Conservation (phyloP, 345 rosid genomes). For the Erodium maritimum region DNA sequence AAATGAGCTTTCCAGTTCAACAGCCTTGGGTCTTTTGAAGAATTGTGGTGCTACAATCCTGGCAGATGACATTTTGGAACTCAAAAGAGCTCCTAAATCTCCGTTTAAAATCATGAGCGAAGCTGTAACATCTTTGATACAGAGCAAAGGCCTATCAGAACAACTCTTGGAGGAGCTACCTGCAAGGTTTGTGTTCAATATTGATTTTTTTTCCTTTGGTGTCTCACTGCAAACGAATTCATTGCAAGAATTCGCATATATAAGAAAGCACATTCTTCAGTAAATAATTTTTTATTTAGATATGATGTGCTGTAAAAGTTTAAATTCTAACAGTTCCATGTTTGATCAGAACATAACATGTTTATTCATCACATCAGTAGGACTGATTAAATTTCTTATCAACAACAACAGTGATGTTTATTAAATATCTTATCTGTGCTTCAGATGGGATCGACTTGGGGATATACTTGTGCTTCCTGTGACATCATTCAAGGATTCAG, state of each 20-base stretch:
- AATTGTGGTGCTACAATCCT: slow-evolving; percentile 45
- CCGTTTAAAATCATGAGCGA: slow-evolving; percentile 53
- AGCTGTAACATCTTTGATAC: slow-evolving; percentile 36
- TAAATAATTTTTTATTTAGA: background rate
- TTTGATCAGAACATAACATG: slow-evolving; percentile 1
- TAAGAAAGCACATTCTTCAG: background rate
- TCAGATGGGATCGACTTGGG: slow-evolving; percentile 87
- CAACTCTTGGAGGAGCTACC: slow-evolving; percentile 63
- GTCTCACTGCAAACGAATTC: background rate
- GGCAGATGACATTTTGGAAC: slow-evolving; percentile 38
- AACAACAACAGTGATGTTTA: background rate
- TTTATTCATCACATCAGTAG: background rate
- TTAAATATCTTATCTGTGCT: background rate
- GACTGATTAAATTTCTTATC: slow-evolving; percentile 6
- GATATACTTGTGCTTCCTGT: slow-evolving; percentile 79
- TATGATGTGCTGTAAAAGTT: background rate
- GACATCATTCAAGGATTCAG: slow-evolving; percentile 64
- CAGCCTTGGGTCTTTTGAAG: slow-evolving; percentile 46
- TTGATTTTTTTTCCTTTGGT: slow-evolving; percentile 4
- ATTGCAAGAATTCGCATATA: background rate
- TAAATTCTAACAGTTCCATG: slow-evolving; percentile 1
- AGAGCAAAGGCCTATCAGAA: slow-evolving; percentile 36
- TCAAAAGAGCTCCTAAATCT: slow-evolving; percentile 42
- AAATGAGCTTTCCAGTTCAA: slow-evolving; percentile 34
- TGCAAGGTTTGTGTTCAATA: slow-evolving; percentile 36